phyloP scores from a whole-genome alignment of 352 stramenopile species.

The Phytophthora syringae region DNA sequence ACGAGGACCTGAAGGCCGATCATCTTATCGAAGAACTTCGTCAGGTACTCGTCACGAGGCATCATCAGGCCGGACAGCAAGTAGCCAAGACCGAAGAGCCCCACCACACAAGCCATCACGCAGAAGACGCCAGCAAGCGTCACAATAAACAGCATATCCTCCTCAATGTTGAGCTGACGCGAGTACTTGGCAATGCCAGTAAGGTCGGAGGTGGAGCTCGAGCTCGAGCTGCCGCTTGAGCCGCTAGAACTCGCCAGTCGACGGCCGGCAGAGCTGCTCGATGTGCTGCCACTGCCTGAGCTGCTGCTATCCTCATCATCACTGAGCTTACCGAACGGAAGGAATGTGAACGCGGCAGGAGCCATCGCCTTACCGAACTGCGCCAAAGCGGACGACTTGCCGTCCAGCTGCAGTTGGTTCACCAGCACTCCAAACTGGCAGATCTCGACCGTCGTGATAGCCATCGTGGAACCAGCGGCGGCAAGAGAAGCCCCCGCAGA shows the following conservation, averaged over 20 bases:
- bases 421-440: conserved; percentile 83
- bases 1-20: conserved; percentile 80
- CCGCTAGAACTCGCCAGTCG: conserved; percentile 39
- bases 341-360: conserved; percentile 75
- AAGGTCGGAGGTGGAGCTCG: conserved; percentile 29
- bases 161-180: conserved; percentile 69
- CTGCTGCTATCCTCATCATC: conserved; percentile 34
- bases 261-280: conserved; percentile 31
- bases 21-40: conserved; percentile 88
- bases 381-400: conserved; percentile 72
- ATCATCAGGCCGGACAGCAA: conserved; percentile 64
- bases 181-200: conserved; percentile 78
- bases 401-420: conserved; percentile 75
- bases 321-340: conserved; percentile 72
- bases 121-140: conserved; percentile 78
- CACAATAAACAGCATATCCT: conserved; percentile 86
- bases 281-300: conserved; percentile 25
- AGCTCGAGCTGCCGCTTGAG: too few relatives aligned
- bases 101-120: conserved; percentile 71
- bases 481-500: conserved; percentile 54
- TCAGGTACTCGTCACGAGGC: conserved; percentile 70
- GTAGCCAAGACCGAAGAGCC: conserved; percentile 71
- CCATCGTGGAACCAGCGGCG: conserved; percentile 64
- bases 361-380: conserved; percentile 82
- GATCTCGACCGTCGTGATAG: conserved; percentile 79